Conservation (phyloP, 768 basidiomycete genomes). For the Macrolepiota dolichaula region DNA sequence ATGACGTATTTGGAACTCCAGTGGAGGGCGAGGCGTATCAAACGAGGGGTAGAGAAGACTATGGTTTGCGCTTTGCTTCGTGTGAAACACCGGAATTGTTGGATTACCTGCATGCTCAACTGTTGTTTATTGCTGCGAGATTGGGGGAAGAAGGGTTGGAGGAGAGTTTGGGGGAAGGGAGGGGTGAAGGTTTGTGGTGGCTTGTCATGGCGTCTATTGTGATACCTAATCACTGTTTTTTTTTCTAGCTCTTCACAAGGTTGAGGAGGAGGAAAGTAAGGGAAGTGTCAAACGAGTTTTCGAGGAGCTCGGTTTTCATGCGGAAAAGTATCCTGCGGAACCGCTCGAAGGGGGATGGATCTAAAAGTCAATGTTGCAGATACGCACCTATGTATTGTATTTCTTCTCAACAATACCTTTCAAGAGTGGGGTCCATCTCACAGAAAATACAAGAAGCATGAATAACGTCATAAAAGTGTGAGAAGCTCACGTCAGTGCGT, state of each 20-base stretch:
- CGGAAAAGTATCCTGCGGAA: conserved; percentile 38
- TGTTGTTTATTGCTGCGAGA: conserved; percentile 52
- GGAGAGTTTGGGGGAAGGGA: conserved; percentile 45
- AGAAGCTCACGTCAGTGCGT: too few relatives aligned
- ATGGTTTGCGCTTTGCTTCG: conserved; percentile 48
- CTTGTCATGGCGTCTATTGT: not conserved
- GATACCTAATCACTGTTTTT: not conserved
- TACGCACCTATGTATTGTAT: too few relatives aligned
- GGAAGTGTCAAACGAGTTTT: conserved; percentile 39
- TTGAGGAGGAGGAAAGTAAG: conserved; percentile 35
- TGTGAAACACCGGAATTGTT: conserved; percentile 50
- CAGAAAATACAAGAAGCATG: too few relatives aligned
- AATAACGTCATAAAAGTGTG: too few relatives aligned
- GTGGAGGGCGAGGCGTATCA: conserved; percentile 11
- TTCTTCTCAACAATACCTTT: too few relatives aligned
- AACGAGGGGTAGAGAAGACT: conserved; percentile 37
- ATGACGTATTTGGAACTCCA: conserved; percentile 41
- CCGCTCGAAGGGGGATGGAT: conserved; percentile 51
- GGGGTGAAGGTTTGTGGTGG: conserved; percentile 42
- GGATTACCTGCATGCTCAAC: conserved; percentile 50
- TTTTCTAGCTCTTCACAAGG: conserved; percentile 34
- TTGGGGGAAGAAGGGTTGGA: conserved; percentile 46
- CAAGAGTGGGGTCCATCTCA: too few relatives aligned
- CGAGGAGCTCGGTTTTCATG: conserved; percentile 41
- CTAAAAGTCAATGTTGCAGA: conserved; percentile 1